Conservation (phyloP, 345 rosid species). For the Syzygium aromaticum region DNA sequence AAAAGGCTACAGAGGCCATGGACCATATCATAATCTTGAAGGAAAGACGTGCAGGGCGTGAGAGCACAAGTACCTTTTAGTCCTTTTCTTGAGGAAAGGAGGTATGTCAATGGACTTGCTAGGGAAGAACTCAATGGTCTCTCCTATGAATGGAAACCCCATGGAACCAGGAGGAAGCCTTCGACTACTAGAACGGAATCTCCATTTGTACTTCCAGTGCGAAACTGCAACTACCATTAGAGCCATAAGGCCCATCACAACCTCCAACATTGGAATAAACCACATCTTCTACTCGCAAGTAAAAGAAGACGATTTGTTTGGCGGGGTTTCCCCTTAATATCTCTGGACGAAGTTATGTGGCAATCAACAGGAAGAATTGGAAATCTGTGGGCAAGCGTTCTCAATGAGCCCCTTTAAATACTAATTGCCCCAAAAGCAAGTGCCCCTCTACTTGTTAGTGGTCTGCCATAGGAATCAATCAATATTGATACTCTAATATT, state of each 20-base stretch:
- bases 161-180: conserved; percentile 19
- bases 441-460: too few species aligned
- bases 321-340: not conserved
- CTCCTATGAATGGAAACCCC: conserved; percentile 16
- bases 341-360: not conserved
- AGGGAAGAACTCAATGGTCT: conserved; percentile 14
- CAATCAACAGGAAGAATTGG: not conserved
- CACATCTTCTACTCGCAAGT: not conserved
- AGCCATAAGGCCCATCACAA: not conserved
- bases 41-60: too few species aligned
- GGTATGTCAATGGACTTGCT: conserved; percentile 1
- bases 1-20: too few species aligned
- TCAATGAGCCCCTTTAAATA: not conserved
- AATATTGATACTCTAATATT: too few species aligned
- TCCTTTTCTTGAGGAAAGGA: conserved; percentile 7
- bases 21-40: too few species aligned
- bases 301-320: not conserved
- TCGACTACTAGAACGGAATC: conserved; percentile 2
- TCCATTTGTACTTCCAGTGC: conserved; percentile 9
- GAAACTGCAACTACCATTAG: not conserved
- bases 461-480: too few species aligned
- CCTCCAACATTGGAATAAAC: not conserved
- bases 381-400: not conserved
- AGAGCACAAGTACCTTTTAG: not conserved
- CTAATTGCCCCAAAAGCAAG: not conserved